A percentile compares a stretch with the other conserved stretches of the same genome.
These are phyloP conservation scores for Fusarium sp. DNA, from an alignment of 2,329 filamentous ascomycete genomes.

Conservation along the genomic window DNA sequence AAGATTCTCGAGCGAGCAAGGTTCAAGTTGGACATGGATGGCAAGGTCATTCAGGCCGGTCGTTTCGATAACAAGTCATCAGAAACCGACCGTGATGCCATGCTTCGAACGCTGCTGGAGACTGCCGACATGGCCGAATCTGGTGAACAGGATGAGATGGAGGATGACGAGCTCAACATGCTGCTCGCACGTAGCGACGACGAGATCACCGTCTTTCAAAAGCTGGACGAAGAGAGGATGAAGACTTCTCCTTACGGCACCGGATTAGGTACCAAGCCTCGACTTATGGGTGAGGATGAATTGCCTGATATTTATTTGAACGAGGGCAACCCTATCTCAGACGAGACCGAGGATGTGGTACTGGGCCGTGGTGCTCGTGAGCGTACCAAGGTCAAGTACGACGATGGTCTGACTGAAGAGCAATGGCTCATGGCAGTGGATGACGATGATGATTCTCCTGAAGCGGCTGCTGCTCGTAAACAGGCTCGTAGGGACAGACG, in stretches of 20 bases:
- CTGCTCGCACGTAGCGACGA: slow-evolving; percentile 90
- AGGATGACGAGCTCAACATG: slow-evolving; percentile 96
- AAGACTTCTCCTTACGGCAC: slow-evolving; percentile 78
- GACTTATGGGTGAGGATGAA: slow-evolving; percentile 88
- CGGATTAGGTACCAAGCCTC: slow-evolving; percentile 71
- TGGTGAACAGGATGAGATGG: slow-evolving; percentile 93
- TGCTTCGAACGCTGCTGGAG: slow-evolving; percentile 93
- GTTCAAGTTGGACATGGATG: slow-evolving; percentile 99
- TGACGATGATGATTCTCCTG: slow-evolving; percentile 93
- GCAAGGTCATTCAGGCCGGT: slow-evolving; percentile 98
- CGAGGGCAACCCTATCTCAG: slow-evolving; percentile 83
- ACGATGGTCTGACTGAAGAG: slow-evolving; percentile 97
- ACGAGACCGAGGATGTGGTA: slow-evolving; percentile 80
- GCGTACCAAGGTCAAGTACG: slow-evolving; percentile 92
- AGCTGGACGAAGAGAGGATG: slow-evolving; percentile 81
- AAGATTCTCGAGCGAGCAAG: slow-evolving; percentile 97
- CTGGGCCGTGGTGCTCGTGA: slow-evolving; percentile 93
- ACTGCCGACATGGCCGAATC: slow-evolving; percentile 76
- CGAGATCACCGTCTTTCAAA: slow-evolving; percentile 82
- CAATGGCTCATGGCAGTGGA: slow-evolving; percentile 99
- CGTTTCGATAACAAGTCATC: slow-evolving; percentile 99
- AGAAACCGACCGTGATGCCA: slow-evolving; percentile 96
- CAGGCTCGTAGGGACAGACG: slow-evolving; percentile 85
- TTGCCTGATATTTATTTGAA: slow-evolving; percentile 93
- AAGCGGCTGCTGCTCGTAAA: slow-evolving; percentile 91